phyloP scores from a whole-genome alignment of 495 filamentous ascomycete species.

The Mycothermus thermophilus region DNA sequence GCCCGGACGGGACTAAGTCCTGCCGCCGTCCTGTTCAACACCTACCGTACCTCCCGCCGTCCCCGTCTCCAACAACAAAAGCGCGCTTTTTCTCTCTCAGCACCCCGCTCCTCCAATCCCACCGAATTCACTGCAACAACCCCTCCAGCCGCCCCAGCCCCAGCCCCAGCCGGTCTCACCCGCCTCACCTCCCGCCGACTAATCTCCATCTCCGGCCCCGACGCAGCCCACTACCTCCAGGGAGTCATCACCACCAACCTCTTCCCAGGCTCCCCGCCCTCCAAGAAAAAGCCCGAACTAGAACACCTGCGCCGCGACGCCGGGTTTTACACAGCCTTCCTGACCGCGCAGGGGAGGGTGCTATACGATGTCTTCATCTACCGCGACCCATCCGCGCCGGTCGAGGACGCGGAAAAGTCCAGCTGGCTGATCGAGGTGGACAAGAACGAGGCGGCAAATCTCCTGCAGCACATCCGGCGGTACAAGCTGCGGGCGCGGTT shows the following conservation, averaged over 20 bases:
- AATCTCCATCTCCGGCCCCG: slow-evolving; percentile 61
- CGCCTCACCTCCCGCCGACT: slow-evolving; percentile 57
- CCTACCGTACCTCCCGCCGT: slow-evolving; percentile 2
- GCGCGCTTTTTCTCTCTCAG: slow-evolving; percentile 3
- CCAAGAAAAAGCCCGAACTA: slow-evolving; percentile 11
- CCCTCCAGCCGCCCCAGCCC: slow-evolving; percentile 23
- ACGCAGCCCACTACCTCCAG: slow-evolving; percentile 74
- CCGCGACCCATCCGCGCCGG: slow-evolving; percentile 24
- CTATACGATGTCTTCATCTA: slow-evolving; percentile 87
- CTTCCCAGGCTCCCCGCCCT: slow-evolving; percentile 12
- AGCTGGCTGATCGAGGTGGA: slow-evolving; percentile 74
- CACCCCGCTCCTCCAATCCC: slow-evolving; percentile 1
- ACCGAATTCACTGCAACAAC: no score
- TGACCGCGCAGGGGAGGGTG: slow-evolving; percentile 71
- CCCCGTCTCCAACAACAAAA: slow-evolving; percentile 7
- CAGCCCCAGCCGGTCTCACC: slow-evolving; percentile 35
- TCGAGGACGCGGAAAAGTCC: background rate
- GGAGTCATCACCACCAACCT: slow-evolving; percentile 73
- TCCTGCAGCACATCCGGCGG: slow-evolving; percentile 60
- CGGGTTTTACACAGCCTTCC: slow-evolving; percentile 65
- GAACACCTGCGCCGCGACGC: slow-evolving; percentile 9
- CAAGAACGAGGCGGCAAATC: slow-evolving; percentile 40
- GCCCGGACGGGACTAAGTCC: no score
- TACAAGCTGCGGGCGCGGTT: slow-evolving; percentile 78
- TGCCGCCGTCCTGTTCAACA: slow-evolving; percentile 4